phyloP scores from a whole-genome alignment of 2,329 filamentous ascomycete species.

The Colletotrichum echinochloae region DNA sequence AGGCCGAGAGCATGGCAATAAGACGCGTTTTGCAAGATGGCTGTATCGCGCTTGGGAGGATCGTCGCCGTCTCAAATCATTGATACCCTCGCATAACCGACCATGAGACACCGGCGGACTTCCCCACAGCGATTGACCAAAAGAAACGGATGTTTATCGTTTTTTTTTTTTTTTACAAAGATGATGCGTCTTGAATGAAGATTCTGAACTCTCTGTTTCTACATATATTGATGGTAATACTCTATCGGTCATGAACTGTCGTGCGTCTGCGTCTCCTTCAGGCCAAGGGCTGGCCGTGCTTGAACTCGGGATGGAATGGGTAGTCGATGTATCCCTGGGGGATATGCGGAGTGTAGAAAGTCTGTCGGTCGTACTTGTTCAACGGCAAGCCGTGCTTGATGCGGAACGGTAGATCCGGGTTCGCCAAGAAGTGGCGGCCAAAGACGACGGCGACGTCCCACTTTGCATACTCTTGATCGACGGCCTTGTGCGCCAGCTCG shows the following conservation, averaged over 20 bases:
- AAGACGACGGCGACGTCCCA: slow-evolving; percentile 51
- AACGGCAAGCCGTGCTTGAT: slow-evolving; percentile 46
- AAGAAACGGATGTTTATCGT: neutral
- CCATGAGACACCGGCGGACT: neutral
- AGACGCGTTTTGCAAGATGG: neutral
- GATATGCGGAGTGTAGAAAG: slow-evolving; percentile 45
- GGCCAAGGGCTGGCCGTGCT: slow-evolving; percentile 21
- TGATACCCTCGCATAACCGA: neutral
- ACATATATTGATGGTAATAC: neutral
- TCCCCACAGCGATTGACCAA: neutral
- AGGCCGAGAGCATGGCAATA: slow-evolving; percentile 44
- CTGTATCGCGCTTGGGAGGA: neutral
- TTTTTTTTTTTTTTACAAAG: neutral
- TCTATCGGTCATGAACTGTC: neutral
- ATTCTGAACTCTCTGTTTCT: neutral
- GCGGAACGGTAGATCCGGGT: slow-evolving; percentile 47
- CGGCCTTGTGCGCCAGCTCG: slow-evolving; percentile 44
- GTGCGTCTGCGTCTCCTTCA: neutral
- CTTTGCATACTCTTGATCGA: slow-evolving; percentile 46
- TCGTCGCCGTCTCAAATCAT: neutral
- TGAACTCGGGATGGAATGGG: slow-evolving; percentile 41
- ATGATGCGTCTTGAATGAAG: neutral
- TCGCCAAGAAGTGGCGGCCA: slow-evolving; percentile 49
- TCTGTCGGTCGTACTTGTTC: slow-evolving; percentile 44
- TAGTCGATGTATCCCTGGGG: slow-evolving; percentile 47